Evolutionary conservation across 225 moss, liverwort and hornwort species (phyloP).

Genomic region (Sphagnum tenellum): DNA sequence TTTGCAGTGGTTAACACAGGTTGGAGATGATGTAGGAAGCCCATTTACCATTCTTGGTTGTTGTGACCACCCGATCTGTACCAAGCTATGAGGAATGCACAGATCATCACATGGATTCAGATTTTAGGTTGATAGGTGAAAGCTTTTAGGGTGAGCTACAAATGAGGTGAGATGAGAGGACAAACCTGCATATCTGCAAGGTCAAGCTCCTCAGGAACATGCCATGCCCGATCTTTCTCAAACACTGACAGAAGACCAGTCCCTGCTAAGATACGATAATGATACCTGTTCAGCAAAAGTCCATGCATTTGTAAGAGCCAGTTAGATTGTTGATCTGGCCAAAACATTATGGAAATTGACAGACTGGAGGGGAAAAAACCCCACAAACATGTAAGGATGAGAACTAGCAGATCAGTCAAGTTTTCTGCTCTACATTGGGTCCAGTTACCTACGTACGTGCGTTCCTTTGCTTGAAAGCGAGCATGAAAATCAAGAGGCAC

Average conservation of each 20-base stretch:
- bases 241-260: conserved; percentile 59
- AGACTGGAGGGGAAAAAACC: too few species aligned
- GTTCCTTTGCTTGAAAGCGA: conserved; percentile 85
- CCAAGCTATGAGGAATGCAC: too few species aligned
- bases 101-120: too few species aligned
- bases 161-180: conserved; percentile 7
- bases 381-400: too few species aligned
- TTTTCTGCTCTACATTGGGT: conserved; percentile 2
- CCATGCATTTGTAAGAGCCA: too few species aligned
- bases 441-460: conserved; percentile 79
- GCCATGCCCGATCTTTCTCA: conserved; percentile 91
- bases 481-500: conserved; percentile 69
- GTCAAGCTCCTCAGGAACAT: conserved; percentile 61
- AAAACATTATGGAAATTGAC: too few species aligned
- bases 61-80: too few species aligned
- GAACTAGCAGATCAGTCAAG: too few species aligned
- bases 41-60: too few species aligned
- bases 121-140: not conserved
- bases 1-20: too few species aligned
- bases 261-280: conserved; percentile 73
- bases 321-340: too few species aligned
- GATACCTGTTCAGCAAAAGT: conserved; percentile 47
- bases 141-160: not conserved
- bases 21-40: too few species aligned
- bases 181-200: conserved; percentile 69